phyloP scores from a whole-genome alignment of 2,329 filamentous ascomycete species.

The Paracoccidioides lutzii region DNA sequence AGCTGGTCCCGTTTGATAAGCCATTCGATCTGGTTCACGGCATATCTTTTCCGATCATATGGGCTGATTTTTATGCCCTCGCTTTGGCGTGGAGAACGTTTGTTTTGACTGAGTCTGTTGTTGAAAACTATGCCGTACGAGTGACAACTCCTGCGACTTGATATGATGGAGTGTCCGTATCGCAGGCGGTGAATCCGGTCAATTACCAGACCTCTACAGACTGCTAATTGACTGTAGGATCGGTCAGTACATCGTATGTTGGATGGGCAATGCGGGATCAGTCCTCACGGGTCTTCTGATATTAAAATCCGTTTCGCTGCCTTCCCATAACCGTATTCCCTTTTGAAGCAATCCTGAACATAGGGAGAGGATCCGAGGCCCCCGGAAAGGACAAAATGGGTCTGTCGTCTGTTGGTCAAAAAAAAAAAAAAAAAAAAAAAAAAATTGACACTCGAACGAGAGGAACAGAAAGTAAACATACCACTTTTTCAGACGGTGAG shows the following conservation, averaged over 20 bases:
- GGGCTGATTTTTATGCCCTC: background rate
- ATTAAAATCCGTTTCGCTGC: background rate
- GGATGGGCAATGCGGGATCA: background rate
- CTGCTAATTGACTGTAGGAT: conserved; percentile 2
- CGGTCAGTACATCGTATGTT: background rate
- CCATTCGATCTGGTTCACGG: conserved; percentile 2
- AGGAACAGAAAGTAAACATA: background rate
- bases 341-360: conserved; percentile 24
- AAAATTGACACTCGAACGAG: background rate
- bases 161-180: background rate
- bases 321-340: conserved; percentile 1
- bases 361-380: conserved; percentile 33
- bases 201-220: conserved; percentile 3
- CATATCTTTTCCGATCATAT: background rate
- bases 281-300: background rate
- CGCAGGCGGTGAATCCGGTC: conserved; percentile 1
- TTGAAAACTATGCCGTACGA: conserved; percentile 3
- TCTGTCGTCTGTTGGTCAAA: conserved; percentile 9
- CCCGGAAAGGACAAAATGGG: conserved; percentile 30
- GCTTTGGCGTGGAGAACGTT: background rate
- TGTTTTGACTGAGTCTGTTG: background rate
- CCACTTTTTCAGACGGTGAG: background rate
- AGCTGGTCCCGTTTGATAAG: background rate
- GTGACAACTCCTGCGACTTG: background rate
- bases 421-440: too few species aligned